Evolutionary conservation across 1,139 yeast species (phyloP).

Genomic region (Saccharomycopsis crataegensis): DNA sequence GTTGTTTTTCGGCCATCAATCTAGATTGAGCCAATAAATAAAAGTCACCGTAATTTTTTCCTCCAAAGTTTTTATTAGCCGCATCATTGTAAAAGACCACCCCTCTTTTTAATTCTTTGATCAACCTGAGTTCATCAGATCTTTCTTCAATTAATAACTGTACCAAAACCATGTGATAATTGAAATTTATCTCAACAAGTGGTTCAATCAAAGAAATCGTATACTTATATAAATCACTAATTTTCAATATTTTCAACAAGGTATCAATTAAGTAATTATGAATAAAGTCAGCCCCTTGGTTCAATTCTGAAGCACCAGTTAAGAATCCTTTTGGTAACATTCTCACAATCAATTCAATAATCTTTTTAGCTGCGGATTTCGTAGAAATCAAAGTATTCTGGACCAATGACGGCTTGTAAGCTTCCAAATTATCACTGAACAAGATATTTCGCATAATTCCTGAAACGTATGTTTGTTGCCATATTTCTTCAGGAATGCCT

Average conservation of each 20-base stretch:
- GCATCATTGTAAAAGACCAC: constrained; percentile 2
- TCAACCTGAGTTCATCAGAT: constrained; percentile 11
- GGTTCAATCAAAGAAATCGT: constrained; percentile 48
- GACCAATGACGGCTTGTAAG: constrained; percentile 49
- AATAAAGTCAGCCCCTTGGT: constrained; percentile 61
- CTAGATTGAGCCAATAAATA: constrained; percentile 50
- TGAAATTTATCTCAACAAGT: constrained; percentile 33
- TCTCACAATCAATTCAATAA: constrained; percentile 52
- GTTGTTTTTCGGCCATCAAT: constrained; percentile 58
- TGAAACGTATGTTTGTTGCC: constrained; percentile 80
- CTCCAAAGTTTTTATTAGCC: background rate
- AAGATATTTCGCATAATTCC: constrained; percentile 65
- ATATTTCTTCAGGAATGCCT: constrained; percentile 34
- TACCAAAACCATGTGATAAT: constrained; percentile 15
- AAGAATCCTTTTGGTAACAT: constrained; percentile 61
- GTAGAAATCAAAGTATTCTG: constrained; percentile 39
- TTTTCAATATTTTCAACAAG: constrained; percentile 51
- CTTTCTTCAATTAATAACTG: constrained; percentile 5
- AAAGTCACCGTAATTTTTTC: constrained; percentile 31
- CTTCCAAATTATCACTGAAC: constrained; percentile 57
- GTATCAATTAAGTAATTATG: constrained; percentile 77
- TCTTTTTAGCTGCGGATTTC: constrained; percentile 41
- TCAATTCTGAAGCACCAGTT: constrained; percentile 54
- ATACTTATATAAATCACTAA: constrained; percentile 56
- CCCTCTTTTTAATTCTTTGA: constrained; percentile 15